Evolutionary conservation across 192 early-diverging fungal species (phyloP), one percentile per base, ranked within the genome.

Genomic region (Coemansia brasiliensis): DNA sequence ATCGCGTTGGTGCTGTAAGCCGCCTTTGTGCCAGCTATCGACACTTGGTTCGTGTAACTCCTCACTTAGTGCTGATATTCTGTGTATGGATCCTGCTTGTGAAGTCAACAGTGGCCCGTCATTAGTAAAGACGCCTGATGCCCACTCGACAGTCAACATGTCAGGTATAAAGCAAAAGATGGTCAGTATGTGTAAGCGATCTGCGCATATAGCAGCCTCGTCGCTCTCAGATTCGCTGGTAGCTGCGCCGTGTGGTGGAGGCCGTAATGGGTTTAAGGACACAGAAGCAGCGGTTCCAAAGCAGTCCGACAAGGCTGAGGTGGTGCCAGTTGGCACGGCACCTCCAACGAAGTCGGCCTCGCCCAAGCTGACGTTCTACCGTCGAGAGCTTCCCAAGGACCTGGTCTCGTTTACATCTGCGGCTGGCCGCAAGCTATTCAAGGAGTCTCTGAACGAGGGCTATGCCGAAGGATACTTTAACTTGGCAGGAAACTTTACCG

Each of bases 381-480:
- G 84, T 25, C 81, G 91, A 39, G 67, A 78, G 48, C 72, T 93
- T 11, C 91, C 91, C 1, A 63, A 76, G 26, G 60, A 78, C 39
- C 74, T 94, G 13, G 74, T 84, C n/a, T 86, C 88, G 21, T 90
- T 96, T 72, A 90, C 91, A 12, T 92, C 91, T 17, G 63, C 80
- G 13, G 59, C 85, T 44, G 94, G 94, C 12, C 89, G 90, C 55
- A 61, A 74, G 46, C 72, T 94, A 16, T 94, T 97, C 75, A 85
- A 88, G 58, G 83, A 91, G 52, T 82, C 88, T 58, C 76, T 97
- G 40, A 83, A 84, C 37, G 57, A 76, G 25, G 92, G 90, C 2
- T 83, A 84, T 61, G 90, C 91, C 15, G 93, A 97, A 64, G 86
- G 88, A 5, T 97, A 89, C 60, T 94, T 95, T 51, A 83, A 87